Percentiles rank a stretch among this genome's conserved stretches.
Conservation (phyloP, 2,329 filamentous ascomycete genomes). For the Tolypocladium capitatum region DNA sequence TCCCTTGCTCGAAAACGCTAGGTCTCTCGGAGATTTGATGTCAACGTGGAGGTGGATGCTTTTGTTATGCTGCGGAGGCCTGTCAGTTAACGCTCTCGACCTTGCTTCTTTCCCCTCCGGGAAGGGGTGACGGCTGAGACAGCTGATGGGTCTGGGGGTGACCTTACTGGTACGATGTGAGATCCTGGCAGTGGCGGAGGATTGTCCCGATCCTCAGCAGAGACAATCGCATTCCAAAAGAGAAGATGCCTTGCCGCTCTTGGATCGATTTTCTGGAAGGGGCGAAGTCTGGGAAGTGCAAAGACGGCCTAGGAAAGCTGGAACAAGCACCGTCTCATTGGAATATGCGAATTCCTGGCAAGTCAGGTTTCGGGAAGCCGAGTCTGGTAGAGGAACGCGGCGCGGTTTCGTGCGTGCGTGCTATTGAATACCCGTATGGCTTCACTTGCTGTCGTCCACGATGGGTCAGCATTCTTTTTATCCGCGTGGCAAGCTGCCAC, state of each 20-base stretch:
- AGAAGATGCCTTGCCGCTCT: slow-evolving; percentile 14
- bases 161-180: slow-evolving; percentile 20
- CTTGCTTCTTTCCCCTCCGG: slow-evolving; percentile 20
- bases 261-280: slow-evolving; percentile 7
- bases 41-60: slow-evolving; percentile 16
- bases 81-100: slow-evolving; percentile 19
- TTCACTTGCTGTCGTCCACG: slow-evolving; percentile 1
- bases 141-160: slow-evolving; percentile 13
- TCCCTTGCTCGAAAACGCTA: slow-evolving; percentile 14
- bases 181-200: slow-evolving; percentile 19
- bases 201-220: slow-evolving; percentile 20
- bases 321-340: slow-evolving; percentile 10
- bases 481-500: not conserved
- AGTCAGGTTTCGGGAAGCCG: slow-evolving; percentile 4
- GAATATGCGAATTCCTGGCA: slow-evolving; percentile 7
- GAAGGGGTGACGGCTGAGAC: slow-evolving; percentile 22
- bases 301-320: slow-evolving; percentile 8
- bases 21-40: slow-evolving; percentile 26
- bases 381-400: slow-evolving; percentile 9
- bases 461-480: slow-evolving; percentile 5
- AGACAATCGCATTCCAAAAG: slow-evolving; percentile 26
- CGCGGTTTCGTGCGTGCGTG: slow-evolving; percentile 3
- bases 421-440: slow-evolving; percentile 7
- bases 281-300: slow-evolving; percentile 9
- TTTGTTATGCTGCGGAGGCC: slow-evolving; percentile 16